These are phyloP conservation scores for Lentinula sp. DNA, from an alignment of 768 basidiomycete species.

Conservation along the genomic window DNA sequence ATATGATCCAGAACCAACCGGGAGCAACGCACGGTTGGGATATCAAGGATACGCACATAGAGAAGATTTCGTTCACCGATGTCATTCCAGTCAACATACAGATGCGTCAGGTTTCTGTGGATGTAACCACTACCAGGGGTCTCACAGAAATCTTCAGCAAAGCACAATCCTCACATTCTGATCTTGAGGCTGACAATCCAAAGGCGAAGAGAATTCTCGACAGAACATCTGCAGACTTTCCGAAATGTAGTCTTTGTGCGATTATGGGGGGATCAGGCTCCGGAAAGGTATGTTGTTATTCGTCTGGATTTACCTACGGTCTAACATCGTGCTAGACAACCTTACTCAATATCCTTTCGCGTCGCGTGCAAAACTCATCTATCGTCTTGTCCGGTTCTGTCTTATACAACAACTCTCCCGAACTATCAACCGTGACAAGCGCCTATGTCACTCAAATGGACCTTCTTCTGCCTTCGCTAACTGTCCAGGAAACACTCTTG, in stretches of 20 bases:
- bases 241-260: slow-evolving; percentile 2
- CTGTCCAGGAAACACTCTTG: slow-evolving; percentile 44
- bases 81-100: neutral
- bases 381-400: slow-evolving; percentile 25
- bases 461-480: slow-evolving; percentile 44
- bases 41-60: neutral
- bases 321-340: slow-evolving; percentile 4
- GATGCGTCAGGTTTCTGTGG: neutral
- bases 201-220: slow-evolving; percentile 1
- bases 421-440: slow-evolving; percentile 8
- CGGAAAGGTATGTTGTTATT: slow-evolving; percentile 4
- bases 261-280: slow-evolving; percentile 8
- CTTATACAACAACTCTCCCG: slow-evolving; percentile 23
- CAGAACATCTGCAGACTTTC: slow-evolving; percentile 8
- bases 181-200: neutral
- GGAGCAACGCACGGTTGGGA: neutral
- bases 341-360: slow-evolving; percentile 1
- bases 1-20: neutral
- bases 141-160: neutral
- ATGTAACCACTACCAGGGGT: neutral
- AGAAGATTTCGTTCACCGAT: slow-evolving; percentile 1
- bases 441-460: slow-evolving; percentile 57
- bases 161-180: neutral
- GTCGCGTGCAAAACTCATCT: slow-evolving; percentile 14
- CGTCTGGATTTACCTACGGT: neutral